Percentiles rank a stretch among this genome's conserved stretches.
These are phyloP conservation scores for Onygena corvina DNA, from an alignment of 2,329 filamentous ascomycete genomes.

Conservation along the genomic window DNA sequence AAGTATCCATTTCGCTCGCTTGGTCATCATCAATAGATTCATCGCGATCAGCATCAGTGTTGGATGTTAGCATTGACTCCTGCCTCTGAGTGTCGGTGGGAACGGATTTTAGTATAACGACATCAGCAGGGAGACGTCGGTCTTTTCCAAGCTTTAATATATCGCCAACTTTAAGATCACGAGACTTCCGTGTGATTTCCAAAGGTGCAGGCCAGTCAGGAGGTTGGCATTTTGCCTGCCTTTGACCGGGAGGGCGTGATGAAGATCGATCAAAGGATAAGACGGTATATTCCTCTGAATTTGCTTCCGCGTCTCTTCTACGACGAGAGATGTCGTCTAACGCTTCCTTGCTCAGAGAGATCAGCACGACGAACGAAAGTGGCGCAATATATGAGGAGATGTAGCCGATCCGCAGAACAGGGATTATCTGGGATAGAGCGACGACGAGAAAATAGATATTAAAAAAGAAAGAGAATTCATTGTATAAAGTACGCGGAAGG, in stretches of 20 bases:
- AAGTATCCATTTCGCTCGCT: slow-evolving; percentile 21
- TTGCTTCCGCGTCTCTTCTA: slow-evolving; percentile 81
- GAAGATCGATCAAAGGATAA: slow-evolving; percentile 50
- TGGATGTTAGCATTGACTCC: slow-evolving; percentile 19
- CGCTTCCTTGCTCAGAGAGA: slow-evolving; percentile 92
- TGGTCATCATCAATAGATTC: slow-evolving; percentile 21
- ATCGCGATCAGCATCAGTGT: slow-evolving; percentile 13
- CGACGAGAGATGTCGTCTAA: slow-evolving; percentile 82
- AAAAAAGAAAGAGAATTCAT: slow-evolving; percentile 99
- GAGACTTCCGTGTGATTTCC: slow-evolving; percentile 68
- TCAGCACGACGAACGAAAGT: slow-evolving; percentile 76
- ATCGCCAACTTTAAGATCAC: slow-evolving; percentile 85
- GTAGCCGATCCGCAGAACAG: slow-evolving; percentile 80
- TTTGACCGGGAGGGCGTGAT: slow-evolving; percentile 12
- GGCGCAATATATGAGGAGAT: slow-evolving; percentile 89
- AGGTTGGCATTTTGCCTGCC: slow-evolving; percentile 9
- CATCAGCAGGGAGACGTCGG: slow-evolving; percentile 85
- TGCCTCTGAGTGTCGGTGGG: slow-evolving; percentile 42
- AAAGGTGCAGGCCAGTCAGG: slow-evolving; percentile 35
- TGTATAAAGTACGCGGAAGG: slow-evolving; percentile 85
- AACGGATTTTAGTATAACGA: slow-evolving; percentile 79
- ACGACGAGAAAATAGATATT: slow-evolving; percentile 98
- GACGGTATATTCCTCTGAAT: slow-evolving; percentile 76
- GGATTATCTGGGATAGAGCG: slow-evolving; percentile 84
- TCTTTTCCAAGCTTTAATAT: slow-evolving; percentile 88